Percentiles rank a stretch among this genome's conserved stretches.
Conservation (phyloP, 2,329 filamentous ascomycete genomes). For the Incumbomyces delicatus region DNA sequence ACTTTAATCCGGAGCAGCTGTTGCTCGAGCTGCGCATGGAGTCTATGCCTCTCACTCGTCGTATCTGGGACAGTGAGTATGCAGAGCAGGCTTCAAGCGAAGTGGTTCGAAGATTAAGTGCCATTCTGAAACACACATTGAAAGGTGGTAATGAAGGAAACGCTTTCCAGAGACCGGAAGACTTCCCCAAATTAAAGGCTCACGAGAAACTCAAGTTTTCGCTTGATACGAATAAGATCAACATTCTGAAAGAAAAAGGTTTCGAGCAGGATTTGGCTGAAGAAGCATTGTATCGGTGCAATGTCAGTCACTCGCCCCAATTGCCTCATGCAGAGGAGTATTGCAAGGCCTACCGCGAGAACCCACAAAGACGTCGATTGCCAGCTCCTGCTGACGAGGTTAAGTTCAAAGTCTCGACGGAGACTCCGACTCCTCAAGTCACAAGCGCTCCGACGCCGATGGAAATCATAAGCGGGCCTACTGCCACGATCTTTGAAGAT, state of each 20-base stretch:
- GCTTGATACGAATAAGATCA: constrained; percentile 40
- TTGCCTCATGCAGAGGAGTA: constrained; percentile 59
- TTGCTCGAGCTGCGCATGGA: constrained; percentile 75
- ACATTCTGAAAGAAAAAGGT: constrained; percentile 35
- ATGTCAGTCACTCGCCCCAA: constrained; percentile 41
- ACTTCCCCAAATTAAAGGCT: constrained; percentile 40
- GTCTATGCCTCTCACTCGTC: constrained; percentile 63
- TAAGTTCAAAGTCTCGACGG: neutral
- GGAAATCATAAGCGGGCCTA: neutral
- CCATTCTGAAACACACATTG: constrained; percentile 70
- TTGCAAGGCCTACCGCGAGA: constrained; percentile 53
- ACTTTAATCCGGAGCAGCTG: constrained; percentile 63
- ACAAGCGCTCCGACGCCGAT: constrained; percentile 1
- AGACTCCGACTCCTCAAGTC: neutral
- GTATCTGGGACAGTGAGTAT: constrained; percentile 70
- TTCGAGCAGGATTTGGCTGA: constrained; percentile 54
- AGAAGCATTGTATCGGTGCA: constrained; percentile 76
- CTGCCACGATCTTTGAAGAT: constrained; percentile 6
- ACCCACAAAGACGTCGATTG: constrained; percentile 52
- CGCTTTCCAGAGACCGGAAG: constrained; percentile 54
- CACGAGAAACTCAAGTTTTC: constrained; percentile 43
- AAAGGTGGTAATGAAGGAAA: constrained; percentile 65
- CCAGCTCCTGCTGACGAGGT: constrained; percentile 43
- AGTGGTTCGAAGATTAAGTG: constrained; percentile 69
- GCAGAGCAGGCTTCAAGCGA: constrained; percentile 70